Evolutionary conservation across 140 eudicot species (phyloP), one percentile per base, ranked within the genome.

Genomic region (Flaveria floridana): DNA sequence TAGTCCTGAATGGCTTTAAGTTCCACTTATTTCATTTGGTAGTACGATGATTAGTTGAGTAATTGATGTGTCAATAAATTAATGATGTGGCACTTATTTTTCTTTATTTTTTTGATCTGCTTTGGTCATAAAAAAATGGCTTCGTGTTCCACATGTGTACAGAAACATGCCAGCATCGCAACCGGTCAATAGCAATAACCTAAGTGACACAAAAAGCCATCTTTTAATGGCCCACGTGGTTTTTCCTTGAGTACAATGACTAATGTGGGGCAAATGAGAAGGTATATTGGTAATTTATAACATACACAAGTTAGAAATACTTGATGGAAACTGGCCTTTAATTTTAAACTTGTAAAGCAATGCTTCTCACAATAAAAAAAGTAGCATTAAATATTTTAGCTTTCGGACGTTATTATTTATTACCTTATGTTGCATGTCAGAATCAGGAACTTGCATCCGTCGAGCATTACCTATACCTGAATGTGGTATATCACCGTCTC

Each of bases 401-500:
- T 62, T 25, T 25, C 16, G 21, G 15, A 2, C 12, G 15, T 57
- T 19, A 57, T 25, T 25, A 4, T 25, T 20, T 18, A 72, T 67
- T 81, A 92, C 97, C 91, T 88, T 88, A 71, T 93, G 98, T 76
- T 93, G 98, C 86, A 78, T 81, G 81, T 93, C 98, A 14, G 91
- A 26, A 73, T 83, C 85, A 26, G 97, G 94, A 30, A 93, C 98
- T 90, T 93, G 98, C 98, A 93, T 93, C 48, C 98, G 77, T 16
- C 97, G 84, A 85, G 98, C 97, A 84, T 73, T 86, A 47, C 98
- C 98, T 58, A 93, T 90, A 65, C 97, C 98, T 5, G 87, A 79
- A 73, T 93, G 98, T 69, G 98, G 94, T 77, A 93, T 93, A 84
- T 93, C 98, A 74, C 98, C 98, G 73, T 93, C 98, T 68, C 98